phyloP scores from a whole-genome alignment of 2,329 filamentous ascomycete genomes.

The Sporothrix globosa region DNA sequence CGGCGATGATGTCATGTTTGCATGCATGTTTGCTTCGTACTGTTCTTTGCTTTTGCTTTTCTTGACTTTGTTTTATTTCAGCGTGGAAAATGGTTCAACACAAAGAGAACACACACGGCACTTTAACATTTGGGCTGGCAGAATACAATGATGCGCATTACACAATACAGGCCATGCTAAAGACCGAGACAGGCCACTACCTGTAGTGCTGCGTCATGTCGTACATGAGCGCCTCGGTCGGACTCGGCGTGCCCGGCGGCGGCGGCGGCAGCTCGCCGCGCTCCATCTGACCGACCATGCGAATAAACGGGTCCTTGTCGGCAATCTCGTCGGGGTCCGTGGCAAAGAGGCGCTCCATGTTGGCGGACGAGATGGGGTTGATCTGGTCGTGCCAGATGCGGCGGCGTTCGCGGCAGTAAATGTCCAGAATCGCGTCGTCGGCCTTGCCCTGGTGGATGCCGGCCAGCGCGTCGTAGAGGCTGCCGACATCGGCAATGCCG shows the following conservation, averaged over 20 bases:
- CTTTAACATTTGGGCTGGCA: too few relatives aligned
- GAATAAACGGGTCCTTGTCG: constrained; percentile 39
- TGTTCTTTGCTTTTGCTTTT: neutral
- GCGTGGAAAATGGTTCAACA: too few relatives aligned
- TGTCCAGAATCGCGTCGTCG: constrained; percentile 48
- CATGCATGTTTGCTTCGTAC: neutral
- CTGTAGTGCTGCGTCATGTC: constrained; percentile 37
- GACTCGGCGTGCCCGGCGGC: constrained; percentile 26
- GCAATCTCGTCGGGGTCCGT: constrained; percentile 34
- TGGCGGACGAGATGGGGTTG: constrained; percentile 37
- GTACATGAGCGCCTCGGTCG: constrained; percentile 32
- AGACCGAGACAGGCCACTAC: too few relatives aligned
- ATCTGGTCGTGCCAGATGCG: constrained; percentile 44
- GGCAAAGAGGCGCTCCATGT: constrained; percentile 37
- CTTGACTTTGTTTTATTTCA: neutral
- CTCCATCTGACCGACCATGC: too few relatives aligned
- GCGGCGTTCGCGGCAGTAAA: constrained; percentile 47
- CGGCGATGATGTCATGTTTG: neutral
- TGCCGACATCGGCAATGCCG: too few relatives aligned
- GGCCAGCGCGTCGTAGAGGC: too few relatives aligned
- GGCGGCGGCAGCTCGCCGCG: too few relatives aligned
- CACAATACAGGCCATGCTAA: too few relatives aligned
- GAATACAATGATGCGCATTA: neutral
- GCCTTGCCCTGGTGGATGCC: constrained; percentile 47
- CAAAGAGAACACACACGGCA: too few relatives aligned